These are phyloP conservation scores for Carex pumila DNA, from an alignment of 176 grass and related monocot species.

Conservation along the genomic window DNA sequence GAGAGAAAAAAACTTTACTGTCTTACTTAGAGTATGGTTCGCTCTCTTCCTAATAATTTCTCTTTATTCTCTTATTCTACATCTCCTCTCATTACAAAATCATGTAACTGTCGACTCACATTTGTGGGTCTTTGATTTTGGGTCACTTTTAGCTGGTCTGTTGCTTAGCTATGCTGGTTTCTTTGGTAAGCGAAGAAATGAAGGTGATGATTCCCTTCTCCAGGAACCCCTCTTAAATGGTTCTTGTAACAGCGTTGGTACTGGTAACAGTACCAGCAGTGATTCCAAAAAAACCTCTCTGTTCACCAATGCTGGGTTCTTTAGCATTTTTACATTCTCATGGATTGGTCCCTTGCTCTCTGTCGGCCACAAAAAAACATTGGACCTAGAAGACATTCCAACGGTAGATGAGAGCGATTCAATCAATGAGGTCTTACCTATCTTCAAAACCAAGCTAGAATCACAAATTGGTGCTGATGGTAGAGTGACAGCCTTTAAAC, in stretches of 20 bases:
- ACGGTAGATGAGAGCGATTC: constrained; percentile 33
- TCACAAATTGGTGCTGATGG: neutral
- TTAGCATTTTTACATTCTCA: constrained; percentile 58
- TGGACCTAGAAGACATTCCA: constrained; percentile 61
- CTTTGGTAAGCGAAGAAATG: constrained; percentile 19
- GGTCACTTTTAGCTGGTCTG: constrained; percentile 14
- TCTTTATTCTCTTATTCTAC: constrained; percentile 6
- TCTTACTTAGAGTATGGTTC: constrained; percentile 58
- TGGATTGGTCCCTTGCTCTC: constrained; percentile 61
- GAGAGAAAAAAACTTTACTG: constrained; percentile 40
- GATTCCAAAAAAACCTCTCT: constrained; percentile 14
- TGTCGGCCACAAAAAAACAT: constrained; percentile 44
- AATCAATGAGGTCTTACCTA: constrained; percentile 29
- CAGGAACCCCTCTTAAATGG: constrained; percentile 74
- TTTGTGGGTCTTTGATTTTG: constrained; percentile 52
- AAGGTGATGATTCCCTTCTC: constrained; percentile 4
- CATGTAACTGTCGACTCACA: neutral
- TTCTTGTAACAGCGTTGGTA: neutral
- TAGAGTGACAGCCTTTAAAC: constrained; percentile 29
- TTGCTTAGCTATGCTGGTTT: constrained; percentile 38
- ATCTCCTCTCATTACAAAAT: constrained; percentile 15
- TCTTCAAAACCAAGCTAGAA: constrained; percentile 43
- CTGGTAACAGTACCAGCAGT: neutral
- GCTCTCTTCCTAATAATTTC: constrained; percentile 52
- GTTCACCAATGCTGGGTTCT: constrained; percentile 44